A percentile compares a stretch with the other conserved stretches of the same genome.
Conservation (phyloP, 2,329 filamentous ascomycete species). For the Rachicladosporium sp. region DNA sequence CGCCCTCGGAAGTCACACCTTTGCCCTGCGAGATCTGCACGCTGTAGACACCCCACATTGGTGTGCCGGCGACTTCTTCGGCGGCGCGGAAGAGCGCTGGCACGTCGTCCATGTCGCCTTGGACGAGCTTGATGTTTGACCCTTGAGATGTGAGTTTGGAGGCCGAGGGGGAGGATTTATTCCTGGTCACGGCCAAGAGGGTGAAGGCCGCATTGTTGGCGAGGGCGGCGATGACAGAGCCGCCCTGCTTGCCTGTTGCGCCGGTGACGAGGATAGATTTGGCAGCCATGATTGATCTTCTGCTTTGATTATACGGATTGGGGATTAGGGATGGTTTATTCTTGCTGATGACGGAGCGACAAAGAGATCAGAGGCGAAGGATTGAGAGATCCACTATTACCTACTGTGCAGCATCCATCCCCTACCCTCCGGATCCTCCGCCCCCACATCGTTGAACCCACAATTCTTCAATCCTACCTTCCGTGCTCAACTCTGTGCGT, state of each 20-base stretch:
- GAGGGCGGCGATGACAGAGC: constrained; percentile 30
- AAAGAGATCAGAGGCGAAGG: too few relatives aligned
- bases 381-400: too few relatives aligned
- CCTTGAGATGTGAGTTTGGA: constrained; percentile 35
- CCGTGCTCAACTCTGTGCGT: too few relatives aligned
- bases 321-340: too few relatives aligned
- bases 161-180: constrained; percentile 36
- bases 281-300: constrained; percentile 12
- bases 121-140: constrained; percentile 38
- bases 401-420: too few relatives aligned
- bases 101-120: constrained; percentile 42
- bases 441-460: too few relatives aligned
- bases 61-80: constrained; percentile 21
- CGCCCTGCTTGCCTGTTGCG: constrained; percentile 36
- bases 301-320: too few relatives aligned
- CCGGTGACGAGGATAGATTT: constrained; percentile 34
- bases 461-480: too few relatives aligned
- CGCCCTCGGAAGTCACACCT: constrained; percentile 31
- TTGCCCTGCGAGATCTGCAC: constrained; percentile 42
- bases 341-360: too few relatives aligned
- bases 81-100: constrained; percentile 38
- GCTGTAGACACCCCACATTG: constrained; percentile 43
- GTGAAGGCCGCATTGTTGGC: constrained; percentile 27
- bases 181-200: constrained; percentile 46
- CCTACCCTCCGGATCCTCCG: too few relatives aligned